Percentiles rank a stretch among this genome's conserved stretches.
These are phyloP conservation scores for Linnemannia exigua DNA, from an alignment of 192 early-diverging fungal species.

Conservation along the genomic window DNA sequence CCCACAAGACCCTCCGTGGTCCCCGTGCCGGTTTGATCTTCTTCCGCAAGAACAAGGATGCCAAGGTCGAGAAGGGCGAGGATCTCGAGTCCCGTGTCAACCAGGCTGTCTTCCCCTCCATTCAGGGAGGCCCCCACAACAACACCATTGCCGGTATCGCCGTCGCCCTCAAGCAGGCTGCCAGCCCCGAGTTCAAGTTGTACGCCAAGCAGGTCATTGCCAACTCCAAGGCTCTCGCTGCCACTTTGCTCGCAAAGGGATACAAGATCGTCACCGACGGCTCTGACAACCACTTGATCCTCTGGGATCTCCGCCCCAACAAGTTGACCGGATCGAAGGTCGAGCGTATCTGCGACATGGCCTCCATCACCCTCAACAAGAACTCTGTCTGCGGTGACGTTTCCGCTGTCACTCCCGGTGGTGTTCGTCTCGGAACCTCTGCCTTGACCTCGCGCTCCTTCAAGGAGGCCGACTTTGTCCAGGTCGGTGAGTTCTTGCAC, in stretches of 20 bases:
- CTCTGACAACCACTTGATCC: conserved; percentile 98
- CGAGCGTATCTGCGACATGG: conserved; percentile 99
- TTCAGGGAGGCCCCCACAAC: conserved; percentile 99
- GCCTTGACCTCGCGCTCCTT: conserved; percentile 97
- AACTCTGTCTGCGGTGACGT: conserved; percentile 98
- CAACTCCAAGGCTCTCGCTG: conserved; percentile 91
- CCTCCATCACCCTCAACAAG: conserved; percentile 99
- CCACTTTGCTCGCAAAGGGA: conserved; percentile 80
- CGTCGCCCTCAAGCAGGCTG: conserved; percentile 98
- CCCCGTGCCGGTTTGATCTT: conserved; percentile 99
- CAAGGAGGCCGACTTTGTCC: conserved; percentile 97
- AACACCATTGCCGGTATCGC: conserved; percentile 99
- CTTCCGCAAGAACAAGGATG: conserved; percentile 84
- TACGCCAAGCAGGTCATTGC: conserved; percentile 97
- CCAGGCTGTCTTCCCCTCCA: conserved; percentile 99
- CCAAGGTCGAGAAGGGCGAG: conserved; percentile 78
- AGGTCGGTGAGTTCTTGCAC: conserved; percentile 97
- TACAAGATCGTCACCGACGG: conserved; percentile 97
- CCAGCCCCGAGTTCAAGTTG: conserved; percentile 90
- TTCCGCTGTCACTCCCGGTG: conserved; percentile 96
- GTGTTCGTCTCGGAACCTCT: conserved; percentile 95
- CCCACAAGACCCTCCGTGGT: conserved; percentile 99
- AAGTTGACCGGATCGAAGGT: conserved; percentile 97
- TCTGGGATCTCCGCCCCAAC: conserved; percentile 97
- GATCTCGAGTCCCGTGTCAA: conserved; percentile 96